Percentiles rank a stretch among this genome's conserved stretches.
Evolutionary conservation across 345 rosid genomes (phyloP).

Genomic region (Adansonia digitata): DNA sequence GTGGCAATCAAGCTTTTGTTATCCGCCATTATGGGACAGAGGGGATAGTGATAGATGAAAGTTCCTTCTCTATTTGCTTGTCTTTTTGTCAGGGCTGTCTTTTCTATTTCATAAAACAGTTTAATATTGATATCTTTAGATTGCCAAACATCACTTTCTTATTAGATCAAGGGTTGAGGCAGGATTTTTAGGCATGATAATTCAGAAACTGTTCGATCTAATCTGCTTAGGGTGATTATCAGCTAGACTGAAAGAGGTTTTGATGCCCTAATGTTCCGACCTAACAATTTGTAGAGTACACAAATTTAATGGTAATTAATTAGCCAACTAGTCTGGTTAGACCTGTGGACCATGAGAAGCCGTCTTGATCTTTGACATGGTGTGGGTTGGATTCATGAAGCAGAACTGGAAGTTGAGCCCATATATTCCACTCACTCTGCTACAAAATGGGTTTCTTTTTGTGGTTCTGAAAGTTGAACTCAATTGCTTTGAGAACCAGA

Average conservation of each 20-base stretch:
- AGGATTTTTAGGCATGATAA: not conserved
- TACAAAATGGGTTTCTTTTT: not conserved
- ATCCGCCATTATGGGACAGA: constrained; percentile 15
- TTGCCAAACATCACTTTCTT: not conserved
- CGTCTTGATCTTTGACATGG: constrained; percentile 11
- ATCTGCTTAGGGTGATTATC: not conserved
- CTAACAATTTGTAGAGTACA: constrained; percentile 5
- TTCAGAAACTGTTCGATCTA: not conserved
- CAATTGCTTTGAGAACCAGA: not conserved
- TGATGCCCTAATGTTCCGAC: not conserved
- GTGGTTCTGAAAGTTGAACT: not conserved
- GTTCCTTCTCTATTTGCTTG: constrained; percentile 25
- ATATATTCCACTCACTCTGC: constrained; percentile 6
- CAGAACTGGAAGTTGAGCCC: constrained; percentile 1
- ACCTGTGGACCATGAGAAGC: constrained; percentile 11
- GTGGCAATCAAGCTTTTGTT: constrained; percentile 32
- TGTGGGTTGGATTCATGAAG: not conserved
- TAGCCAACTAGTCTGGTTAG: not conserved
- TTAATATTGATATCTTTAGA: not conserved
- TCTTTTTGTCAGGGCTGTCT: constrained; percentile 14
- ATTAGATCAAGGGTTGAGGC: not conserved
- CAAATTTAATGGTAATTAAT: constrained; percentile 4
- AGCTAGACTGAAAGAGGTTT: not conserved
- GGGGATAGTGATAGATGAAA: constrained; percentile 29
- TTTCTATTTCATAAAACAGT: not conserved